Percentiles rank a stretch among this genome's conserved stretches.
These are phyloP conservation scores for Paxillus rubicundulus DNA, from an alignment of 768 basidiomycete species.

Conservation along the genomic window DNA sequence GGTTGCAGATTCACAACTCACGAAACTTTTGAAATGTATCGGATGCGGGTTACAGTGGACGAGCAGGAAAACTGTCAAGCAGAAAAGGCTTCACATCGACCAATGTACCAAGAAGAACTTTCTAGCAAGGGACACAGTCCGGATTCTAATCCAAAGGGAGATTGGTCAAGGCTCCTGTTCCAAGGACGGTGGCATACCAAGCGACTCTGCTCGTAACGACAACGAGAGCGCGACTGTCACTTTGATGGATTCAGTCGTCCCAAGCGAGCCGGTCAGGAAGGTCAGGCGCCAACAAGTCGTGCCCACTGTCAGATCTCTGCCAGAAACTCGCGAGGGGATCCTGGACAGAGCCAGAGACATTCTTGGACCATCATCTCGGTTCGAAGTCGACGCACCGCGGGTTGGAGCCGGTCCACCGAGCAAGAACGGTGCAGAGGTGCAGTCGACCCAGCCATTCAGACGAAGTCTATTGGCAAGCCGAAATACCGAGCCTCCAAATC, in stretches of 20 bases:
- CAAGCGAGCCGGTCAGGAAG: slow-evolving; percentile 47
- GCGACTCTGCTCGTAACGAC: not conserved
- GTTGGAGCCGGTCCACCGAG: not conserved
- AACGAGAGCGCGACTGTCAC: slow-evolving; percentile 36
- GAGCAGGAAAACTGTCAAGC: slow-evolving; percentile 54
- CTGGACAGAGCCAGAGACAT: slow-evolving; percentile 38
- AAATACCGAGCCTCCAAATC: not conserved
- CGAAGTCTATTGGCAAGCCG: slow-evolving; percentile 27
- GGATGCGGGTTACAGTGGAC: slow-evolving; percentile 70
- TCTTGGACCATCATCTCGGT: slow-evolving; percentile 19
- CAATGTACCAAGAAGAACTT: slow-evolving; percentile 63
- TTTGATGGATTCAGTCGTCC: slow-evolving; percentile 53
- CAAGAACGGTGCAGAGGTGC: slow-evolving; percentile 6
- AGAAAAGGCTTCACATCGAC: slow-evolving; percentile 67
- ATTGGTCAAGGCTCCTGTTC: slow-evolving; percentile 22
- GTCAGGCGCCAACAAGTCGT: slow-evolving; percentile 35
- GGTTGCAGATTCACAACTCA: slow-evolving; percentile 47
- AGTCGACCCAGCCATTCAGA: slow-evolving; percentile 34
- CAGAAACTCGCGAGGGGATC: slow-evolving; percentile 45
- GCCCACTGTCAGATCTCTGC: slow-evolving; percentile 46
- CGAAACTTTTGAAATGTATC: slow-evolving; percentile 54
- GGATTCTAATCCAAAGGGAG: slow-evolving; percentile 50
- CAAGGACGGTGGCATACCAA: slow-evolving; percentile 6
- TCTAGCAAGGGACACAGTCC: slow-evolving; percentile 54
- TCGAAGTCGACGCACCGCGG: slow-evolving; percentile 4